Evolutionary conservation across 2,329 filamentous ascomycete genomes (phyloP), one percentile per base, ranked within the genome.

Genomic region (Trichoderma atrobrunneum): DNA sequence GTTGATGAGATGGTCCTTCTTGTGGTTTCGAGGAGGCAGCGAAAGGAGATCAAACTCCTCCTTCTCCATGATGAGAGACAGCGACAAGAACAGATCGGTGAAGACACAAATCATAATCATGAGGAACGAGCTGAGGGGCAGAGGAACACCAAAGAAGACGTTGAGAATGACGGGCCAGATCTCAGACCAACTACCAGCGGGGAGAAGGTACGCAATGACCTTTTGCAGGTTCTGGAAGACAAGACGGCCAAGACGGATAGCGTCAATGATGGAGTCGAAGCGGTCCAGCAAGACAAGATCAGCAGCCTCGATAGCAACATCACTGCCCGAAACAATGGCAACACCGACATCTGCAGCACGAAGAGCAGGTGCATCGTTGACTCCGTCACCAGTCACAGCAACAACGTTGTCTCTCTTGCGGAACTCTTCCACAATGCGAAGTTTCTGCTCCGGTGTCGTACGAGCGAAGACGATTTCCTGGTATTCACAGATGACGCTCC

Each of bases 321-420:
- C 90, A 5, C 86, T 89, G 5, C 90, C 89, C 0, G 86, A 83
- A 8, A 89, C 89, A 82, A 92, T 89, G 4, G 89, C 89, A 70
- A 93, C 92, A n/a, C 90, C 90, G 0, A 91, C 89, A 74, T 91
- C 89, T 1, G 90, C 89, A 36, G 88, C 89, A 65, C 89, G 89
- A 39, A 92, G 82, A 2, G 90, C 90, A 0, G 90, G 90, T 0
- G 89, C 90, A 73, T 92, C 90, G 71, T 92, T 91, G 10, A 90
- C 91, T 11, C 90, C 90, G 73, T 94, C 91, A 34, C 91, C 92
- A n/a, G 91, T 93, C 83, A 93, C 92, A 39, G 90, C 91, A 12
- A 89, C 90, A 1, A 87, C 87, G 32, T 89, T 87, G 24, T 87
- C 86, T 16, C 87, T 82, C 24, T 81, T 79, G 74, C 91, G 90